These are phyloP conservation scores for Fusarium mexicanum DNA, from an alignment of 2,329 filamentous ascomycete genomes.

Conservation along the genomic window DNA sequence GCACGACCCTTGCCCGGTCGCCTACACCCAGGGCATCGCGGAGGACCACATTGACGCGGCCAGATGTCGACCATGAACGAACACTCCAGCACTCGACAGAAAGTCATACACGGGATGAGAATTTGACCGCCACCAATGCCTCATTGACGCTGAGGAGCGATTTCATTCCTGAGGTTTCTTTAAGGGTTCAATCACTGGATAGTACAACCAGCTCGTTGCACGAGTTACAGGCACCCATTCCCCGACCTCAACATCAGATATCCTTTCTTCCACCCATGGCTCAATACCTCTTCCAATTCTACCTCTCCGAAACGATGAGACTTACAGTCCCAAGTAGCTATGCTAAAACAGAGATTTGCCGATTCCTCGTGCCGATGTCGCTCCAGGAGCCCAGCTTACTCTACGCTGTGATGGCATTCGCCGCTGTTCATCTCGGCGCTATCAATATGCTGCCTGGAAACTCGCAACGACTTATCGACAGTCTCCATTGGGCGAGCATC, in stretches of 20 bases:
- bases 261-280: slow-evolving; percentile 15
- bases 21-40: accelerated
- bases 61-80: not conserved
- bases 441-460: not conserved
- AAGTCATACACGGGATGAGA: no score
- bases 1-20: not conserved
- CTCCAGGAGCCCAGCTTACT: slow-evolving; percentile 20
- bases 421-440: slow-evolving; percentile 18
- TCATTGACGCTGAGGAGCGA: not conserved
- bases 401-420: slow-evolving; percentile 28
- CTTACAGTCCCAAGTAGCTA: slow-evolving; percentile 28
- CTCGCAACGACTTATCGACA: slow-evolving; percentile 5
- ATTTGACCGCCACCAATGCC: not conserved
- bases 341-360: slow-evolving; percentile 22
- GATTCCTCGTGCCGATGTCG: slow-evolving; percentile 28
- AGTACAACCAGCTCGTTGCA: not conserved
- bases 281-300: slow-evolving; percentile 24
- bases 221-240: not conserved
- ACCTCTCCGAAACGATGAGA: slow-evolving; percentile 25
- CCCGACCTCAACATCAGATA: not conserved
- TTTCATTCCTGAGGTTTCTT: not conserved
- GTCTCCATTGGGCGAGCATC: slow-evolving; percentile 15
- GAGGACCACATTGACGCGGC: not conserved
- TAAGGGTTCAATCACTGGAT: not conserved
- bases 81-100: no score